Evolutionary conservation across 139 green algal species (phyloP).

Genomic region (Asterochloris erici): DNA sequence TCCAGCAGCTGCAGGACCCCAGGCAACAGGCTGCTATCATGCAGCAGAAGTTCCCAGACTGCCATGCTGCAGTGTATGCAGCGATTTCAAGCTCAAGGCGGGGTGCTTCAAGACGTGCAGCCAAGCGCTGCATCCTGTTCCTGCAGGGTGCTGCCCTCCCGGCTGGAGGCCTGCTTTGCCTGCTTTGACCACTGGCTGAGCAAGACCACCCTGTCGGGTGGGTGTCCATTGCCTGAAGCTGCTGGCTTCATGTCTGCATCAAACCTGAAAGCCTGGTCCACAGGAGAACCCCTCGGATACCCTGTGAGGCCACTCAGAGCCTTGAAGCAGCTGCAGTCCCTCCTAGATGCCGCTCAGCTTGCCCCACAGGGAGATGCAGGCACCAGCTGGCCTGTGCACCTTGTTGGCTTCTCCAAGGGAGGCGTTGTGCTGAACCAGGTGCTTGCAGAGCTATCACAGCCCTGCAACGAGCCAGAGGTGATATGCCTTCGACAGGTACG

Average conservation of each 20-base stretch:
- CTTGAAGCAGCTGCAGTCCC: not conserved
- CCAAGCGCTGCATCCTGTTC: not conserved
- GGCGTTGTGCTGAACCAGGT: conserved; percentile 18
- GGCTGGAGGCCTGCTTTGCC: conserved; percentile 27
- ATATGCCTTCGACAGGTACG: not conserved
- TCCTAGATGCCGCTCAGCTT: not conserved
- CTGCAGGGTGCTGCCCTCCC: conserved; percentile 21
- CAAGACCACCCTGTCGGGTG: not conserved
- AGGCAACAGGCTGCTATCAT: conserved; percentile 14
- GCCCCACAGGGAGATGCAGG: not conserved
- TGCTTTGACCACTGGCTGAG: conserved; percentile 38
- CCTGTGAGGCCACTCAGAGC: not conserved
- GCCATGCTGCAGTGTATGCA: conserved; percentile 17
- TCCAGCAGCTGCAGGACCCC: conserved; percentile 27
- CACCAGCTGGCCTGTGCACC: not conserved
- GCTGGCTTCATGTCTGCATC: not conserved
- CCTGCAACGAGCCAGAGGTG: not conserved
- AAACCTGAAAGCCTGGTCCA: not conserved
- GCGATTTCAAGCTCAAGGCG: not conserved
- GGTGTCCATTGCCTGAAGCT: conserved; percentile 1
- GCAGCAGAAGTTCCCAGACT: conserved; percentile 30
- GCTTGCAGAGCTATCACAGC: not conserved
- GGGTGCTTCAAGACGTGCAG: too few relatives aligned
- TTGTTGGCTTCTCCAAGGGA: not conserved
- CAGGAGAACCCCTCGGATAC: not conserved